Base-by-base conservation (phyloP, 768 basidiomycete species). In the Chalciporus piperatus region DNA sequence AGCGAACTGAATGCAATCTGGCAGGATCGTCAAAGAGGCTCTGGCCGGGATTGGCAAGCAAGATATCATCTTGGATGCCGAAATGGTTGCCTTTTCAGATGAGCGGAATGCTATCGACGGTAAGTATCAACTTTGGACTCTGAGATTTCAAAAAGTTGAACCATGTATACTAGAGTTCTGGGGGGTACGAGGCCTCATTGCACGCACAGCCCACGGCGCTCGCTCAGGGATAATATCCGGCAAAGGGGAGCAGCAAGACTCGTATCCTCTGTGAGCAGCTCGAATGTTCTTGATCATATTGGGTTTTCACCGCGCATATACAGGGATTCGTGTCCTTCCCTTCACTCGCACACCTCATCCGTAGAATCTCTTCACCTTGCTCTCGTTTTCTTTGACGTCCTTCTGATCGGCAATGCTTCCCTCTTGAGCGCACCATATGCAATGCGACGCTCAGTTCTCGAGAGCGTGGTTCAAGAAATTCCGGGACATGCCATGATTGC, bases 361-460 rank as follows among this genome's bases (percentile, higher is more conserved):
- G 41, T 54, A 7, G 69, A 69, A 14, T 63, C 71, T 10, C 76
- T 83, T 2, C 85, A 84, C 54, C 80, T 94, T 7, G 89, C 83
- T 17, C 76, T 96, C 16, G 85, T 92, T 12, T 95, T 93, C 72
- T 97, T 95, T 61, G 94, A 97, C 60, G 60, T 95, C 13, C 75
- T 97, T 6, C 65, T 78, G n/a, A 70, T 92, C 0, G 81, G 93
- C 58, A 79, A 71, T n/a, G 59, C 66, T 32, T 83, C 78, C 8
- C 70, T 91, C 11, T 58, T 91, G 7, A 70, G 73, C 11, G 63
- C 63, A 3, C 68, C 84, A 0, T 95, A 95, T 59, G 65, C 68
- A 0, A 58, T 71, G 8, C 82, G 94, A 12, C 80, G 91, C 25
- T 66, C 67, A 14, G 62, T 79, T 3, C 78, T 97, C 14, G 86